Percentiles rank a stretch among this genome's conserved stretches.
phyloP scores from a whole-genome alignment of 2,329 filamentous ascomycete genomes.

The Fusarium nelsonii region DNA sequence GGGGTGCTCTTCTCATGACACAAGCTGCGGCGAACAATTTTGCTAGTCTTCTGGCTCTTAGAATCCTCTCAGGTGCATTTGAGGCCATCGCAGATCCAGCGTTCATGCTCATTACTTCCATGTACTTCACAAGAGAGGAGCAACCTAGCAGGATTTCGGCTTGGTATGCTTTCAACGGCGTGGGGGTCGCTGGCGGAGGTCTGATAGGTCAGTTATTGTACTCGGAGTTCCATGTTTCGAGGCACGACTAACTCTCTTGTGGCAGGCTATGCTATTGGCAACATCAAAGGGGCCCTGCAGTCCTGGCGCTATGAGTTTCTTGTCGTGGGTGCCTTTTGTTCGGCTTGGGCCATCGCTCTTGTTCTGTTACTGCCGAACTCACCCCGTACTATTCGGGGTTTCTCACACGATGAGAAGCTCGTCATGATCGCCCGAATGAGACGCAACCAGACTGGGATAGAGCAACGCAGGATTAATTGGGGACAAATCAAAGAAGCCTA shows the following conservation, averaged over 20 bases:
- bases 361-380: slow-evolving; percentile 68
- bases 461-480: slow-evolving; percentile 67
- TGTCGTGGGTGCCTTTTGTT: slow-evolving; percentile 70
- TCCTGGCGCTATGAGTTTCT: slow-evolving; percentile 78
- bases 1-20: slow-evolving; percentile 60
- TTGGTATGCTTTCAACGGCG: slow-evolving; percentile 70
- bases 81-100: slow-evolving; percentile 64
- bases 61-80: slow-evolving; percentile 73
- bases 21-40: slow-evolving; percentile 71
- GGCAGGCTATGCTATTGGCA: slow-evolving; percentile 68
- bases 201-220: slow-evolving; percentile 49
- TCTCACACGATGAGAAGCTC: slow-evolving; percentile 64
- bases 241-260: neutral
- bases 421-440: slow-evolving; percentile 67
- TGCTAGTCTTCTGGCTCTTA: slow-evolving; percentile 64
- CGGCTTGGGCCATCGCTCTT: slow-evolving; percentile 70
- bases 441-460: slow-evolving; percentile 69
- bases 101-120: slow-evolving; percentile 73
- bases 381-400: slow-evolving; percentile 65
- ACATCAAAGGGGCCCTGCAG: slow-evolving; percentile 67
- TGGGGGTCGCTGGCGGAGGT: slow-evolving; percentile 70
- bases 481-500: slow-evolving; percentile 68
- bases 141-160: slow-evolving; percentile 71
- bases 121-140: slow-evolving; percentile 74
- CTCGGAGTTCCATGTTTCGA: neutral